phyloP scores from a whole-genome alignment of 2,329 filamentous ascomycete species.

The Exophiala lecanii-corni region DNA sequence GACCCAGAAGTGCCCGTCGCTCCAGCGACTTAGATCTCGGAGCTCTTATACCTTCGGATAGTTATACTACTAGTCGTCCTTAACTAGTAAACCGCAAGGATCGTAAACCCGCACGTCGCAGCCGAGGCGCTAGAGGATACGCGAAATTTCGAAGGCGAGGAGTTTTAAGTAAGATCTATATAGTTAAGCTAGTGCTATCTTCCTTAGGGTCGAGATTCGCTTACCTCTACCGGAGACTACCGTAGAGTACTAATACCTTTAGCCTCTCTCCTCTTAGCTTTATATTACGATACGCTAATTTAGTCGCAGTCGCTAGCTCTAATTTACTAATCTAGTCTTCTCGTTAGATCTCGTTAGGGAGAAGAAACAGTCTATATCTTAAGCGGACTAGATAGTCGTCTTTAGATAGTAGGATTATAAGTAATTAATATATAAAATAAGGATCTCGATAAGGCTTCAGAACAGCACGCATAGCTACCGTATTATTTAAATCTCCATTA shows the following conservation, averaged over 20 bases:
- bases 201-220: neutral
- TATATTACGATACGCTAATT: conserved; percentile 49
- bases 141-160: conserved; percentile 54
- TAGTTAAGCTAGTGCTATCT: conserved; percentile 27
- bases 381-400: conserved; percentile 45
- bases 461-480: conserved; percentile 11
- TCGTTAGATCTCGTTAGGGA: conserved; percentile 33
- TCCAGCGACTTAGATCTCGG: conserved; percentile 57
- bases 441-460: conserved; percentile 11
- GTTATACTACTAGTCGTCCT: conserved; percentile 55
- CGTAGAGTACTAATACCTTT: conserved; percentile 58
- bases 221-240: conserved; percentile 49
- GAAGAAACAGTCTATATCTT: conserved; percentile 56
- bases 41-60: conserved; percentile 62
- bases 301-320: conserved; percentile 50
- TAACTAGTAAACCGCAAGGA: conserved; percentile 56
- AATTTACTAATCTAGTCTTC: conserved; percentile 55
- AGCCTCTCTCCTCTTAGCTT: conserved; percentile 39
- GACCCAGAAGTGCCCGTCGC: conserved; percentile 63
- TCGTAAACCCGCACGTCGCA: conserved; percentile 63
- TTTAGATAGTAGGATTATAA: conserved; percentile 44
- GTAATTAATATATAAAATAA: conserved; percentile 27
- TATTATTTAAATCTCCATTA: conserved; percentile 19
- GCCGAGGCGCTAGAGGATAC: conserved; percentile 60
- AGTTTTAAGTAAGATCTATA: conserved; percentile 57